Conservation (phyloP, 371 early-diverging fungal genomes). For the Actinomortierella wolfii region DNA sequence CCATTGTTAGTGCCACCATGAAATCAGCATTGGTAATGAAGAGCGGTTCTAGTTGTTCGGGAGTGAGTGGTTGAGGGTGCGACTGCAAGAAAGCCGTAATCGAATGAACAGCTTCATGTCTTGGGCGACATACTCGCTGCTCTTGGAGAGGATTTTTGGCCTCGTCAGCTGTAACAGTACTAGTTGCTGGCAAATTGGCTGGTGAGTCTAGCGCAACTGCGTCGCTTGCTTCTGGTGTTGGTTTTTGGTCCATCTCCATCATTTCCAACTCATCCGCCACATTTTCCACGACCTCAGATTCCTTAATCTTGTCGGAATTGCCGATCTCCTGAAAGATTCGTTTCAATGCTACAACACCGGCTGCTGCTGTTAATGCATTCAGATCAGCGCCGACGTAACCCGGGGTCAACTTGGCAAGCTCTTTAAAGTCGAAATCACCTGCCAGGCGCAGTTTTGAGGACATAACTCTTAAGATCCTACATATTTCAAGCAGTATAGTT, state of each 20-base stretch:
- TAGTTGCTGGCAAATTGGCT: constrained; percentile 12
- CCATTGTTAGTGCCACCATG: constrained; percentile 84
- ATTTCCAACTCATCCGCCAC: constrained; percentile 47
- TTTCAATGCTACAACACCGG: constrained; percentile 94
- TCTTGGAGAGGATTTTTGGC: constrained; percentile 38
- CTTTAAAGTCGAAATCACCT: constrained; percentile 87
- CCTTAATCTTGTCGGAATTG: constrained; percentile 47
- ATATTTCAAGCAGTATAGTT: background rate
- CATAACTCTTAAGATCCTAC: constrained; percentile 89
- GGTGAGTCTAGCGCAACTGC: constrained; percentile 27
- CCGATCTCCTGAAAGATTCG: constrained; percentile 86
- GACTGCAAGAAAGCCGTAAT: constrained; percentile 73
- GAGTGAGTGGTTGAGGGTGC: constrained; percentile 76
- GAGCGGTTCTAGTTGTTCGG: constrained; percentile 84
- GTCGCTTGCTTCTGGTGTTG: constrained; percentile 14
- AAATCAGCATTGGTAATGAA: constrained; percentile 92
- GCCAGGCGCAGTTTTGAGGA: constrained; percentile 85
- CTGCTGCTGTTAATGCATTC: constrained; percentile 95
- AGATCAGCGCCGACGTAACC: constrained; percentile 99
- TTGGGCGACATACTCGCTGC: constrained; percentile 13
- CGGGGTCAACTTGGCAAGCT: constrained; percentile 93
- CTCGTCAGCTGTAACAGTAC: constrained; percentile 5
- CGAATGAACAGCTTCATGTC: constrained; percentile 65
- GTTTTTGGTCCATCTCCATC: constrained; percentile 39
- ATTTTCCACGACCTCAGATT: constrained; percentile 47